Base-by-base conservation (phyloP, 1,284 basidiomycete genomes). In the Cryptococcus sp. region DNA sequence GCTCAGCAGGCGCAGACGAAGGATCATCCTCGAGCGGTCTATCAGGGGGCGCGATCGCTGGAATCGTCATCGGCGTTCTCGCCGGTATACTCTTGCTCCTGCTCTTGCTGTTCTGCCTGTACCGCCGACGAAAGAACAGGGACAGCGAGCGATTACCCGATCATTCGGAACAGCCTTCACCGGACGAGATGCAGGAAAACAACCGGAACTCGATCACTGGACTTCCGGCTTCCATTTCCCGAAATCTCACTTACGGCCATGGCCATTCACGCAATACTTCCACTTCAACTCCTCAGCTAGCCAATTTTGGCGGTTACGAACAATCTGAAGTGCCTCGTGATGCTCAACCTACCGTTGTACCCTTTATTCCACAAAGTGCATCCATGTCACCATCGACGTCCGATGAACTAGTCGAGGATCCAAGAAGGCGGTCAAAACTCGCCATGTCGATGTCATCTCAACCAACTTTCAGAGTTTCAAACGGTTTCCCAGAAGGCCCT, bases 1-100 rank as follows among this genome's bases (percentile, higher is more conserved):
- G 36, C 14, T 16, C 36, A 4, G 14, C 36, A 5, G 36, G 36
- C 16, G 7, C 36, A 16, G 16, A 16, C 14, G 14, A 16, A 4
- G 36, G 14, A 16, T 7, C 36, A 19, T 21, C 24, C 10, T 32
- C 37, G 7, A 46, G 34, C 21, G 51, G 53, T 0, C 44, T 61
- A 1, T 52, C 56, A 10, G 56, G 55, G 9, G 63, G 64, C 7
- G 61, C 52, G 3, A 63, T 68, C 11, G 66, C 64, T 2, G 66
- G 64, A 3, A 49, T 66, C 14, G 63, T 59, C 14, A 53, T 64
- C 19, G 66, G 61, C 2, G 56, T 57, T 14, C 22, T 66, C 0
- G 60, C 53, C 19, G 39, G 25, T 2, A 21, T 64, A 7, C 56
- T 50, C 10, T 24, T 67, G 1, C 21, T 60, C 10, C 50, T 23